phyloP scores from a whole-genome alignment of 2,329 filamentous ascomycete genomes.

The Didymella sp. region DNA sequence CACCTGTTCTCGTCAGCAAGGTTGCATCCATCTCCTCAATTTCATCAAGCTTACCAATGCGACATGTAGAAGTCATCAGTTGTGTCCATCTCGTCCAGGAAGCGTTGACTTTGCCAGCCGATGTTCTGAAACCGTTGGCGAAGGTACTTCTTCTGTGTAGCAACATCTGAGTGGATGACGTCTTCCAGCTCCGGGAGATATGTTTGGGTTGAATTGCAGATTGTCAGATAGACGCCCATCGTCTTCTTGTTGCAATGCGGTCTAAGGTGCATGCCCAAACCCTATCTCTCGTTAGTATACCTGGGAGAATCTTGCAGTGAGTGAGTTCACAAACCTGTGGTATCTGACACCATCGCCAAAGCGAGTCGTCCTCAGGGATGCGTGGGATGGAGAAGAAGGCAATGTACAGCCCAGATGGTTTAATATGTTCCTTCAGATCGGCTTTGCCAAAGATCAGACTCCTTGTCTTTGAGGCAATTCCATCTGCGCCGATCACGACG shows the following conservation, averaged over 20 bases:
- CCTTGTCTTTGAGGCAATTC: slow-evolving; percentile 34
- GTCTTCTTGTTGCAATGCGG: slow-evolving; percentile 37
- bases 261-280: slow-evolving; percentile 33
- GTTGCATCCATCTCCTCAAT: neutral
- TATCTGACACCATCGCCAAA: slow-evolving; percentile 39
- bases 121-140: slow-evolving; percentile 45
- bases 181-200: slow-evolving; percentile 25
- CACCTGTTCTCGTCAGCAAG: slow-evolving; percentile 51
- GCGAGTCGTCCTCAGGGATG: slow-evolving; percentile 24
- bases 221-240: slow-evolving; percentile 36
- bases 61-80: slow-evolving; percentile 29
- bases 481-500: slow-evolving; percentile 42
- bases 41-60: neutral
- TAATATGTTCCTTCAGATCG: slow-evolving; percentile 25
- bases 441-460: slow-evolving; percentile 35
- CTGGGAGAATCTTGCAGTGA: too few species aligned
- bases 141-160: slow-evolving; percentile 53
- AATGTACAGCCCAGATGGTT: slow-evolving; percentile 37
- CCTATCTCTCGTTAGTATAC: slow-evolving; percentile 1
- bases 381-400: slow-evolving; percentile 43
- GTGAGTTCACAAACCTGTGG: slow-evolving; percentile 6
- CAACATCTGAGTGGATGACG: slow-evolving; percentile 38
- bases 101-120: slow-evolving; percentile 55
- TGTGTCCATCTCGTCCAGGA: slow-evolving; percentile 53
- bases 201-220: slow-evolving; percentile 26